A percentile compares a stretch with the other conserved stretches of the same genome.
Evolutionary conservation across 331 rosid species (phyloP).

Genomic region (Rhamnella rubrinervis): DNA sequence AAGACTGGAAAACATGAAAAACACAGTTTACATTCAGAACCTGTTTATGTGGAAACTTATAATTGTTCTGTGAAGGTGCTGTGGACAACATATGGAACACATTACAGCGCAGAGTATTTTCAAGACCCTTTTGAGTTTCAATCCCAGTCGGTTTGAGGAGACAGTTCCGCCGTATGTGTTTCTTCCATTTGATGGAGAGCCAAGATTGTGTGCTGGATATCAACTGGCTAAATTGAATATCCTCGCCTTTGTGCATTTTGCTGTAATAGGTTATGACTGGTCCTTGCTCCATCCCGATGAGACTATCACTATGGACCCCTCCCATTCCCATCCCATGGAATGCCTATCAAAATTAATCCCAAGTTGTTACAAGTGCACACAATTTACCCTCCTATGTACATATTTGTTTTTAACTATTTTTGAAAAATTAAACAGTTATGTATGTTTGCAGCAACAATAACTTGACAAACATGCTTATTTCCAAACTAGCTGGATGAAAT

Average conservation of each 20-base stretch:
- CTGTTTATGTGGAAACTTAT: no score
- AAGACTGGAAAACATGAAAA: no score
- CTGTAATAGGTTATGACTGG: slow-evolving; percentile 66
- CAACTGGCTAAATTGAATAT: slow-evolving; percentile 75
- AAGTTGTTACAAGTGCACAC: slow-evolving; percentile 1
- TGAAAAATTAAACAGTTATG: background rate
- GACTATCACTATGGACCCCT: slow-evolving; percentile 66
- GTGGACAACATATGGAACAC: slow-evolving; percentile 84
- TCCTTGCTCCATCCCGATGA: slow-evolving; percentile 53
- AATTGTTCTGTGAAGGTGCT: slow-evolving; percentile 43
- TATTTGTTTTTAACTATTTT: background rate
- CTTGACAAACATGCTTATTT: no score
- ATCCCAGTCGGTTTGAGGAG: slow-evolving; percentile 76
- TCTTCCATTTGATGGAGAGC: slow-evolving; percentile 87
- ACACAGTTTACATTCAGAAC: no score
- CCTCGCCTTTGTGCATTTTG: slow-evolving; percentile 63
- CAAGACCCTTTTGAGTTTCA: slow-evolving; percentile 62
- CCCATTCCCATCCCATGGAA: slow-evolving; percentile 75
- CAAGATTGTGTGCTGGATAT: slow-evolving; percentile 86
- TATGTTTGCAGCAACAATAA: no score
- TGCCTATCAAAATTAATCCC: slow-evolving; percentile 68
- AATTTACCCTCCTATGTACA: background rate
- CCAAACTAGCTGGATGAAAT: no score
- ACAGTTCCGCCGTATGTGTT: no score
- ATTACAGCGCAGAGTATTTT: slow-evolving; percentile 57